Conservation (phyloP, 2,329 filamentous ascomycete genomes). For the Diplodia mutila region DNA sequence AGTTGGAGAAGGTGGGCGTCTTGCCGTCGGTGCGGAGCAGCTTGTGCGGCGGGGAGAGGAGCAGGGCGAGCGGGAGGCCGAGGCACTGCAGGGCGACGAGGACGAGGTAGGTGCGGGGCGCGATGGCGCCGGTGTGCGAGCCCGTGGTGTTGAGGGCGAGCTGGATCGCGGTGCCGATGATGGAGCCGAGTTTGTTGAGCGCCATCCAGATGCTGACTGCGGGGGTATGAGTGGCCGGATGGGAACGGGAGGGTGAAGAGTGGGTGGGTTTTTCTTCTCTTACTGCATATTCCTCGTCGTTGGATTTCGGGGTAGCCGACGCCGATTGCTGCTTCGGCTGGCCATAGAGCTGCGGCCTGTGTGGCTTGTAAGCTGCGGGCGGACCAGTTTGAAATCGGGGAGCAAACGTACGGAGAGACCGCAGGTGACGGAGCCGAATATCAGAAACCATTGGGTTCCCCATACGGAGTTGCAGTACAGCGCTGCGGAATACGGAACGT, state of each 20-base stretch:
- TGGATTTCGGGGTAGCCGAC: slow-evolving; percentile 53
- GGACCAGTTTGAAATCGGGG: not conserved
- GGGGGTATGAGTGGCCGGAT: too few relatives aligned
- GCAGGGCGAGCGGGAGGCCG: slow-evolving; percentile 50
- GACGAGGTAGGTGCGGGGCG: slow-evolving; percentile 46
- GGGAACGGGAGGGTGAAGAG: not conserved
- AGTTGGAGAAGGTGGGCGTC: slow-evolving; percentile 25
- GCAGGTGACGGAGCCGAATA: slow-evolving; percentile 40
- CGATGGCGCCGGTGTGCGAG: slow-evolving; percentile 50
- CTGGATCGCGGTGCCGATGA: slow-evolving; percentile 57
- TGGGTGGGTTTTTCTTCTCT: not conserved
- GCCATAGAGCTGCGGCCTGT: slow-evolving; percentile 49
- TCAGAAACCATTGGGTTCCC: slow-evolving; percentile 41
- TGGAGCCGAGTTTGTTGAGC: slow-evolving; percentile 57
- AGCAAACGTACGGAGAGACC: slow-evolving; percentile 30
- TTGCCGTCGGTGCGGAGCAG: slow-evolving; percentile 49
- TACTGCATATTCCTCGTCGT: slow-evolving; percentile 43
- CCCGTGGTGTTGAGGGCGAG: slow-evolving; percentile 54
- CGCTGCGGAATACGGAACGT: slow-evolving; percentile 38
- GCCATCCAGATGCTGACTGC: slow-evolving; percentile 57
- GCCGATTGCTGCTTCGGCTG: slow-evolving; percentile 47
- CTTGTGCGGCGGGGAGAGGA: slow-evolving; percentile 53
- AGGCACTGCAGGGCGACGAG: slow-evolving; percentile 53
- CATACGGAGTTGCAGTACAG: slow-evolving; percentile 38
- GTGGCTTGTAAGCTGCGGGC: slow-evolving; percentile 30